A percentile compares a stretch with the other conserved stretches of the same genome.
These are phyloP conservation scores for Potentilla sterilis DNA, from an alignment of 306 rosid genomes.

Conservation along the genomic window DNA sequence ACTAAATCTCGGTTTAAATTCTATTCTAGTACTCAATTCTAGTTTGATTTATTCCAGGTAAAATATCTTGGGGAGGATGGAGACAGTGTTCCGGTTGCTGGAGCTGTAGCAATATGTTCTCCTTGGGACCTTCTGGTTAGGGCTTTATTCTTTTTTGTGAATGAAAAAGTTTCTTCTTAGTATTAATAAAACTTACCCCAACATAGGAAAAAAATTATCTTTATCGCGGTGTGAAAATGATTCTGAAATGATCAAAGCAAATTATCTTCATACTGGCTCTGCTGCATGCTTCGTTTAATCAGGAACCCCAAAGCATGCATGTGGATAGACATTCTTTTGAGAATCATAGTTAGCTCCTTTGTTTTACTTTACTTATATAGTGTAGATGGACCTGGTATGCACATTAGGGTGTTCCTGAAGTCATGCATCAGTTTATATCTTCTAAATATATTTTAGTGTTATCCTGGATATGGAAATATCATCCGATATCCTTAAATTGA, in stretches of 20 bases:
- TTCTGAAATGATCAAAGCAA: background rate
- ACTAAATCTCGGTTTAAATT: background rate
- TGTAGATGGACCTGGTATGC: background rate
- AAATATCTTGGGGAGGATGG: slow-evolving; percentile 96
- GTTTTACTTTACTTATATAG: background rate
- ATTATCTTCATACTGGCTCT: background rate
- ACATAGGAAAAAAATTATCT: background rate
- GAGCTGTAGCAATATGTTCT: slow-evolving; percentile 85
- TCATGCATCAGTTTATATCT: background rate
- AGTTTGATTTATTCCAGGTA: slow-evolving; percentile 46
- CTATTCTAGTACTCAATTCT: slow-evolving; percentile 8
- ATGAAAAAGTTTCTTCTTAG: background rate
- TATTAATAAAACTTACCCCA: background rate
- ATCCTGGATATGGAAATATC: background rate
- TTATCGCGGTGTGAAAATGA: background rate
- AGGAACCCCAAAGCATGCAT: background rate
- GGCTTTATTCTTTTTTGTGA: slow-evolving; percentile 20
- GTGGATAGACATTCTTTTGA: background rate
- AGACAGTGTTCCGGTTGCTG: slow-evolving; percentile 71
- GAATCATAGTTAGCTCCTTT: background rate
- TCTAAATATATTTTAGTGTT: background rate
- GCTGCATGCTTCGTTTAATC: background rate
- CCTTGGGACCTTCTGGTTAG: slow-evolving; percentile 99
- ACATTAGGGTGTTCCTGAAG: background rate
- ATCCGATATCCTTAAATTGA: background rate